phyloP scores from a whole-genome alignment of 495 filamentous ascomycete genomes.

The Haplographium delicatum region DNA sequence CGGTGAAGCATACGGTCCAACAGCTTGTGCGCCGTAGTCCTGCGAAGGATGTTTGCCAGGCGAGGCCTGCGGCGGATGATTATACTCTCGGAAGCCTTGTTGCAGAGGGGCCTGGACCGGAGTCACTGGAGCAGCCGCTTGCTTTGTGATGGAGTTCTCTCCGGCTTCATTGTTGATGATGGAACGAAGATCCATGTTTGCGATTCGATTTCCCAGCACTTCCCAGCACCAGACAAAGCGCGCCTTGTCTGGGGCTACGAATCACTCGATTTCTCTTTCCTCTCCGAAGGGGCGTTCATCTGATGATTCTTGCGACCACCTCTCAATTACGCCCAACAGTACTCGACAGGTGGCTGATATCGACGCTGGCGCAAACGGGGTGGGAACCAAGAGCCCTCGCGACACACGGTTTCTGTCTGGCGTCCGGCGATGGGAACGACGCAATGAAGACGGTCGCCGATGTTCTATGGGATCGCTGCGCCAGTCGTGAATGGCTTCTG shows the following conservation, averaged over 20 bases:
- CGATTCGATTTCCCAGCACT: conserved; percentile 21
- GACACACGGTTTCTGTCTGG: too few species aligned
- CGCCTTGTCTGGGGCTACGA: conserved; percentile 21
- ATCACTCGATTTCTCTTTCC: conserved; percentile 13
- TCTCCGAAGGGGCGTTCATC: conserved; percentile 14
- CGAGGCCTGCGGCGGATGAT: conserved; percentile 38
- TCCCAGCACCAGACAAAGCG: conserved; percentile 24
- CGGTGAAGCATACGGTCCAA: conserved; percentile 25
- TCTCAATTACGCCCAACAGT: background rate
- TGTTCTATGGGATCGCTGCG: background rate
- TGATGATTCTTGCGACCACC: conserved; percentile 4
- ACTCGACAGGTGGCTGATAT: conserved; percentile 4
- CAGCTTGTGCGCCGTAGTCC: conserved; percentile 33
- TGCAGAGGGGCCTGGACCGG: conserved; percentile 37
- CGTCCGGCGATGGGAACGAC: conserved; percentile 1
- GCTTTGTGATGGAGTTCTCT: conserved; percentile 25
- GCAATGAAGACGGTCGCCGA: conserved; percentile 6
- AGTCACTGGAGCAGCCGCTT: conserved; percentile 40
- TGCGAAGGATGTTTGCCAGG: conserved; percentile 33
- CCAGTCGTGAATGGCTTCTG: background rate
- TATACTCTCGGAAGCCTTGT: conserved; percentile 44
- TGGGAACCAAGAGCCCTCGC: conserved; percentile 7
- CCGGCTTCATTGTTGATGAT: conserved; percentile 48
- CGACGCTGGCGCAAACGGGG: conserved; percentile 19
- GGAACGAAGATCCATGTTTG: conserved; percentile 50